phyloP scores from a whole-genome alignment of 371 early-diverging fungal species.

The Mortierella sp. region DNA sequence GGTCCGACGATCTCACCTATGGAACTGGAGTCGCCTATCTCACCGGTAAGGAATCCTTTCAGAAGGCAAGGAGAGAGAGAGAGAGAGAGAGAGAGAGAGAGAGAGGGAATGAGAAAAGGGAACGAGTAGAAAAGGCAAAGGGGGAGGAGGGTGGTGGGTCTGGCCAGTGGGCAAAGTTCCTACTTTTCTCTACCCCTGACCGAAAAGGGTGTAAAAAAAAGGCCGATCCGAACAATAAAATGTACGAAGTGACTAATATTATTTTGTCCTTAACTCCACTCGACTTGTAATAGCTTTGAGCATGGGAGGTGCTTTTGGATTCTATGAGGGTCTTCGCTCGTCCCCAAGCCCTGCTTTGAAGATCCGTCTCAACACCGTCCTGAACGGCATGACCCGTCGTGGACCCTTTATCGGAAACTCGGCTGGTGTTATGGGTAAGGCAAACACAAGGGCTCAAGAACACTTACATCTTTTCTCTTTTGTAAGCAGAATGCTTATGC shows the following conservation, averaged over 20 bases:
- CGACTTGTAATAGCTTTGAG: slow-evolving; percentile 62
- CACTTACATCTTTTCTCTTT: background rate
- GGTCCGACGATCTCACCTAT: slow-evolving; percentile 90
- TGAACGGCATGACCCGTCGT: slow-evolving; percentile 88
- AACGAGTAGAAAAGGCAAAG: too few species aligned
- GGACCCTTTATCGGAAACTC: slow-evolving; percentile 92
- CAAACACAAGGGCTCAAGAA: background rate
- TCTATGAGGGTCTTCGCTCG: slow-evolving; percentile 82
- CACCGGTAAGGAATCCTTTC: slow-evolving; percentile 63
- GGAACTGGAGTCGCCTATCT: slow-evolving; percentile 89
- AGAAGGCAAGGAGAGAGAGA: background rate
- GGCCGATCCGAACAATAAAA: slow-evolving; percentile 16
- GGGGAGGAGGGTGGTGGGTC: background rate
- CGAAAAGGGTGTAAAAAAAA: background rate
- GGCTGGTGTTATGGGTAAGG: slow-evolving; percentile 76
- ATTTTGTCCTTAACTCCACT: background rate
- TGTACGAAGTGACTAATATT: background rate
- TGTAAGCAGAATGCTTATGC: background rate
- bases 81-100: background rate
- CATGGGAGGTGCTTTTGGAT: slow-evolving; percentile 86
- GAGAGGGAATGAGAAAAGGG: too few species aligned
- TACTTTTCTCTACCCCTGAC: too few species aligned
- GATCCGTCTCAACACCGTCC: slow-evolving; percentile 85
- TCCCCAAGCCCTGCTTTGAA: slow-evolving; percentile 73
- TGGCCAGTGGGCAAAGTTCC: background rate